phyloP scores from a whole-genome alignment of 2,329 filamentous ascomycete species.

The Hypoxylon sp. region DNA sequence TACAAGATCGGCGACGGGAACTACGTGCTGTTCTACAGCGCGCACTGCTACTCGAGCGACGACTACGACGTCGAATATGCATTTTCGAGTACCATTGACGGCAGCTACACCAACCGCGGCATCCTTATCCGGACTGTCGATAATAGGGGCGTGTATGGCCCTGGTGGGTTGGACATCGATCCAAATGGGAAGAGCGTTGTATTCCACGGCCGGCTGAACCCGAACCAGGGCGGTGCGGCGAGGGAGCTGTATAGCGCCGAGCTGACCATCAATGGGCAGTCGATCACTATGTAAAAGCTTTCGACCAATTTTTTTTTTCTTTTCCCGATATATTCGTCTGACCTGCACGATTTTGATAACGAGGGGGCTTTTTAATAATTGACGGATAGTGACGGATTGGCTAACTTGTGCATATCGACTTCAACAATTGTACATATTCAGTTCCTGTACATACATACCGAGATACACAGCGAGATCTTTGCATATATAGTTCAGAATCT shows the following conservation, averaged over 20 bases:
- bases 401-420: conserved; percentile 13
- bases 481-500: conserved; percentile 12
- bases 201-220: conserved; percentile 48
- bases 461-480: conserved; percentile 5
- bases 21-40: conserved; percentile 51
- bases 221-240: conserved; percentile 38
- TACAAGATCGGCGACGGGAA: conserved; percentile 47
- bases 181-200: conserved; percentile 47
- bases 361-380: neutral
- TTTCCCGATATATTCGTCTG: no score
- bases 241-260: conserved; percentile 47
- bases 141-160: conserved; percentile 48
- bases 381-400: conserved; percentile 6
- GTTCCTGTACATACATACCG: conserved; percentile 1
- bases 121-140: conserved; percentile 49
- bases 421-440: conserved; percentile 24
- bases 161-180: conserved; percentile 51
- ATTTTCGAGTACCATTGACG: conserved; percentile 50
- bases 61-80: conserved; percentile 53
- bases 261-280: conserved; percentile 45
- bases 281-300: conserved; percentile 22
- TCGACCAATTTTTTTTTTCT: no score
- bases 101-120: conserved; percentile 48
- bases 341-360: neutral
- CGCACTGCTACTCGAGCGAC: conserved; percentile 51